A percentile compares a stretch with the other conserved stretches of the same genome.
Evolutionary conservation across 768 basidiomycete genomes (phyloP).

Genomic region (Hygrophorus pudorinus): DNA sequence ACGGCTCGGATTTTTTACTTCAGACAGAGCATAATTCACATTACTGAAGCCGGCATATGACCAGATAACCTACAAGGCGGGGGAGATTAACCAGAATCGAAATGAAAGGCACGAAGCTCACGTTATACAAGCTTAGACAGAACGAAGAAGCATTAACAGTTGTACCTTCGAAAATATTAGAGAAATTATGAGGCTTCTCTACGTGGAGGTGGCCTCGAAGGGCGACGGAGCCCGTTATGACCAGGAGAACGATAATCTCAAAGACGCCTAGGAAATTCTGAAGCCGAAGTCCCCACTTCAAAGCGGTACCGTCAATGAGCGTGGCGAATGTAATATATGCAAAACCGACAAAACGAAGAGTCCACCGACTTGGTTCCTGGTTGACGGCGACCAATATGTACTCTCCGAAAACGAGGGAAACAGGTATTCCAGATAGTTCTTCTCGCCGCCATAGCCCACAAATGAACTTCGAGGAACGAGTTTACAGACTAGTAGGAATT

Average conservation of each 20-base stretch:
- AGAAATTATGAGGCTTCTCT: constrained; percentile 23
- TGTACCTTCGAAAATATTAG: constrained; percentile 31
- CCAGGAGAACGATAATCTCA: constrained; percentile 45
- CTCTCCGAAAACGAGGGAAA: constrained; percentile 57
- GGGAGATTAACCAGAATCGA: neutral
- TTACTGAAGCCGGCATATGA: constrained; percentile 52
- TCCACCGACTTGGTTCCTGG: constrained; percentile 16
- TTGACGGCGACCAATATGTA: constrained; percentile 26
- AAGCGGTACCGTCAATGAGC: constrained; percentile 31
- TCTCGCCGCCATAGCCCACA: constrained; percentile 55
- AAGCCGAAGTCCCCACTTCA: constrained; percentile 47
- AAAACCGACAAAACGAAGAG: constrained; percentile 26
- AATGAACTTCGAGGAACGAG: neutral
- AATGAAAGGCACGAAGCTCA: constrained; percentile 9
- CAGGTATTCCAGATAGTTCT: constrained; percentile 58
- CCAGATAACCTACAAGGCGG: constrained; percentile 19
- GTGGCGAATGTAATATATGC: constrained; percentile 27
- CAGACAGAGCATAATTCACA: constrained; percentile 58
- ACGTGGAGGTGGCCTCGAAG: constrained; percentile 9
- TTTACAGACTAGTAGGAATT: neutral
- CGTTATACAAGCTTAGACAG: constrained; percentile 40
- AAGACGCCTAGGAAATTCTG: constrained; percentile 54
- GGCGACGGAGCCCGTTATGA: constrained; percentile 26
- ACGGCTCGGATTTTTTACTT: constrained; percentile 49
- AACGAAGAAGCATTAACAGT: constrained; percentile 38